phyloP scores from a whole-genome alignment of 371 early-diverging fungal species.

The Syncephalastrum monosporum region DNA sequence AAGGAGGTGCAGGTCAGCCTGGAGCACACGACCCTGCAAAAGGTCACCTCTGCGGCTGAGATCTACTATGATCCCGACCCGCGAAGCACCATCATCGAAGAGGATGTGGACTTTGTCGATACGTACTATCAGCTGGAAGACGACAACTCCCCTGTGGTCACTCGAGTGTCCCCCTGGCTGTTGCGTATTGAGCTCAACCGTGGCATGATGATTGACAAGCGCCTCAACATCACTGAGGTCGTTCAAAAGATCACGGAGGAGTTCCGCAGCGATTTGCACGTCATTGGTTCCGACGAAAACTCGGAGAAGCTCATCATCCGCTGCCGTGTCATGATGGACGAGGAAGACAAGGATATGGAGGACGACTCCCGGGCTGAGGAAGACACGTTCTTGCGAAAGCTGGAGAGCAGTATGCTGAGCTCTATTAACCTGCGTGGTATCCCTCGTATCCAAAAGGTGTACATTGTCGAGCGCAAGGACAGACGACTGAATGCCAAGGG shows the following conservation, averaged over 20 bases:
- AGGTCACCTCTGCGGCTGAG: constrained; percentile 84
- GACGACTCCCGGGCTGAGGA: constrained; percentile 75
- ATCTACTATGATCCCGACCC: constrained; percentile 98
- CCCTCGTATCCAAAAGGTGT: constrained; percentile 87
- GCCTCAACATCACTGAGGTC: constrained; percentile 83
- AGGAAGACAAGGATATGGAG: constrained; percentile 61
- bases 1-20: constrained; percentile 90
- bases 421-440: constrained; percentile 92
- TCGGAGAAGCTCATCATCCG: constrained; percentile 87
- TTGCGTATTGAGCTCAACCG: constrained; percentile 92
- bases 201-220: constrained; percentile 88
- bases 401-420: constrained; percentile 86
- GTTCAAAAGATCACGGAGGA: constrained; percentile 73
- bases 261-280: constrained; percentile 73
- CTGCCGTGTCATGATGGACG: constrained; percentile 78
- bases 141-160: constrained; percentile 53
- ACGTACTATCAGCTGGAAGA: constrained; percentile 90
- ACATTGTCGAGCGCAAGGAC: constrained; percentile 83
- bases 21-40: constrained; percentile 91
- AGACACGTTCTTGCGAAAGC: constrained; percentile 85
- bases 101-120: constrained; percentile 93
- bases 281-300: constrained; percentile 94
- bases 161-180: constrained; percentile 91
- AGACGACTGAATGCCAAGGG: constrained; percentile 56
- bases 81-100: constrained; percentile 80